Evolutionary conservation across 2,329 filamentous ascomycete species (phyloP), one percentile per base, ranked within the genome.

Genomic region (Alternaria solani): DNA sequence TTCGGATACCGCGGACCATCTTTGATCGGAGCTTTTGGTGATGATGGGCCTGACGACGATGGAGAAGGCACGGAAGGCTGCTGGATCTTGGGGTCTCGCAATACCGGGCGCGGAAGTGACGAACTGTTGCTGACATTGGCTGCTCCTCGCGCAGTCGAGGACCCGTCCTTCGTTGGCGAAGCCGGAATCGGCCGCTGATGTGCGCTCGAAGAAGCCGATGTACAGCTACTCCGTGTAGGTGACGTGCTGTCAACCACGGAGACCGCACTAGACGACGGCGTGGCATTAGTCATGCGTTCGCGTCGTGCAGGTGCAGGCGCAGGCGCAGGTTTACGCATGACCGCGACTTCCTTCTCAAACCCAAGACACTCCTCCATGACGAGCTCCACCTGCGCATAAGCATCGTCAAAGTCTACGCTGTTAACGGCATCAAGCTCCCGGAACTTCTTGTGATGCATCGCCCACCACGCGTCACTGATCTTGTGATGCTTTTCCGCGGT

Each of bases 201-300:
- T 14, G 5, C 18, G 1, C 44, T 16, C 18, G 18, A 20, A 16
- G 44, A 32, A 23, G 11, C 11, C 7, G 44, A 23, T 3, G 1
- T 5, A 11, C 0, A 11, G 0, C 11, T 11, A 30, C 11, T 0
- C 0, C 9, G 9, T 5, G 9, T 11, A 30, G 28, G 28, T 0
- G 28, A 30, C 11, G 9, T 2, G 2, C 4, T 30, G 28, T 30
- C 9, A 14, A 16, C n/a, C 5, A 6, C 3, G 4, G 18, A 2
- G 9, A 4, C n/a, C 20, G 18, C 44, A 9, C 12, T 34, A 34
- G 44, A 18, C 12, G 5, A 1, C 18, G 5, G 5, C 4, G 18
- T 48, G 11, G 39, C 11, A 28, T 9, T 44, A 25, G 42, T 47
- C 38, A 14, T 20, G 6, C 32, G 38, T 30, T 18, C 43, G 12